These are phyloP conservation scores for Trichopus zeylanicus DNA, from an alignment of 116 monocot genomes.

Conservation along the genomic window DNA sequence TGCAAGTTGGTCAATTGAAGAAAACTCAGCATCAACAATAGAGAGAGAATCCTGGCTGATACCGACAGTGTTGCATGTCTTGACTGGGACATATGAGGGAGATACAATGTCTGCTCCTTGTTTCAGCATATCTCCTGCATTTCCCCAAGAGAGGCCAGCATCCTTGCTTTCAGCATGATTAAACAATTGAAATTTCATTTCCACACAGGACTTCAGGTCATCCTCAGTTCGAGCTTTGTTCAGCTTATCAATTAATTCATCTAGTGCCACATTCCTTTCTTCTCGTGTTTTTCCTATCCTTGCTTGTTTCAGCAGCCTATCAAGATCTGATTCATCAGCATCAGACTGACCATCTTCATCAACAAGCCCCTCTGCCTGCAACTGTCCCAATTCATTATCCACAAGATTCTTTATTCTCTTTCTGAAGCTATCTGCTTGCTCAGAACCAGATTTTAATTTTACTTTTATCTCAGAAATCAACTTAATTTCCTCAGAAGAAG, in stretches of 20 bases:
- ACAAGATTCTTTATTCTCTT: constrained; percentile 22
- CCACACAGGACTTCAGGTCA: constrained; percentile 36
- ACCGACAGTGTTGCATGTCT: constrained; percentile 15
- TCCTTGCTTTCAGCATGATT: constrained; percentile 1
- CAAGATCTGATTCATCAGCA: constrained; percentile 20
- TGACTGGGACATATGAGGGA: not conserved
- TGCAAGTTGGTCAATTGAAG: constrained; percentile 14
- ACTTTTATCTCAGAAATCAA: constrained; percentile 26
- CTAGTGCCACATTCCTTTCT: constrained; percentile 11
- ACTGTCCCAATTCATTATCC: constrained; percentile 22
- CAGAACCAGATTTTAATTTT: constrained; percentile 22
- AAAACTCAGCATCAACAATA: constrained; percentile 21
- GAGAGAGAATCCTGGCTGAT: constrained; percentile 19
- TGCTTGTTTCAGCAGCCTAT: constrained; percentile 14
- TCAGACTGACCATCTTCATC: not conserved
- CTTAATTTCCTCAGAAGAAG: constrained; percentile 18
- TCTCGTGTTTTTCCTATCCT: constrained; percentile 7
- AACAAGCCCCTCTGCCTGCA: constrained; percentile 14
- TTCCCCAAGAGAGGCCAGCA: not conserved
- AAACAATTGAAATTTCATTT: constrained; percentile 29
- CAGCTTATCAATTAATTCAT: constrained; percentile 31
- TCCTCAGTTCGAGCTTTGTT: constrained; percentile 36
- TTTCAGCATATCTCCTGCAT: constrained; percentile 5
- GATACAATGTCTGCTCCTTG: constrained; percentile 5
- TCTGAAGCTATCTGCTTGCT: constrained; percentile 15